Conservation (phyloP, 805 yeast genomes). For the Torulaspora franciscae region DNA sequence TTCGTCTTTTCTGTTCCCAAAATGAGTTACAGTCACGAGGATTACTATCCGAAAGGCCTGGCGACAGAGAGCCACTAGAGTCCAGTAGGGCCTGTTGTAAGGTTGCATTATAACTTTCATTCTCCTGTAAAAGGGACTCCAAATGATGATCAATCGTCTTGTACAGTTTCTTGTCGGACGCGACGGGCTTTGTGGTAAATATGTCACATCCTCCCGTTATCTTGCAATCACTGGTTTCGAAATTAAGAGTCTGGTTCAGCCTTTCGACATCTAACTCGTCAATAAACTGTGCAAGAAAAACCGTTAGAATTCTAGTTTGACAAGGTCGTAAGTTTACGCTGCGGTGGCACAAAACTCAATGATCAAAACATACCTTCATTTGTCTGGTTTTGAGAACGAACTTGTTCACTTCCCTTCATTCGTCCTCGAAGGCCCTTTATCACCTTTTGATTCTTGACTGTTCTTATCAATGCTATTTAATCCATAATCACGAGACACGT, state of each 20-base stretch:
- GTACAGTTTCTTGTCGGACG: conserved; percentile 82
- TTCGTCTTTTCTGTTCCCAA: conserved; percentile 41
- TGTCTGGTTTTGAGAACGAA: not conserved
- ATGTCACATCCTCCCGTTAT: conserved; percentile 88
- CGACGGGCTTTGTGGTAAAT: conserved; percentile 90
- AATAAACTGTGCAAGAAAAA: conserved; percentile 54
- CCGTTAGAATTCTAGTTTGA: conserved; percentile 4
- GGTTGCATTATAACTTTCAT: conserved; percentile 35
- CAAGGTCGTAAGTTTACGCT: not conserved
- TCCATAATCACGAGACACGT: no score
- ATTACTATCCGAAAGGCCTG: conserved; percentile 12
- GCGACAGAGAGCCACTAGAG: conserved; percentile 12
- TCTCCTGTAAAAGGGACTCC: conserved; percentile 44
- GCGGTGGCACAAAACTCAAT: not conserved
- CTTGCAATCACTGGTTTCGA: conserved; percentile 68
- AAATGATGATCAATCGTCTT: conserved; percentile 81
- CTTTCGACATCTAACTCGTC: conserved; percentile 91
- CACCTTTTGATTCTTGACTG: no score
- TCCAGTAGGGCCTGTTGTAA: conserved; percentile 23
- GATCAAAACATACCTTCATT: conserved; percentile 7
- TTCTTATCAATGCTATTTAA: no score
- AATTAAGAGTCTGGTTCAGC: conserved; percentile 79
- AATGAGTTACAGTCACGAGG: conserved; percentile 32
- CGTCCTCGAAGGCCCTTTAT: no score
- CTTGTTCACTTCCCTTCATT: no score